A percentile compares a stretch with the other conserved stretches of the same genome.
Conservation (phyloP, 148 eudicot genomes). For the Hydrangea macrophylla region DNA sequence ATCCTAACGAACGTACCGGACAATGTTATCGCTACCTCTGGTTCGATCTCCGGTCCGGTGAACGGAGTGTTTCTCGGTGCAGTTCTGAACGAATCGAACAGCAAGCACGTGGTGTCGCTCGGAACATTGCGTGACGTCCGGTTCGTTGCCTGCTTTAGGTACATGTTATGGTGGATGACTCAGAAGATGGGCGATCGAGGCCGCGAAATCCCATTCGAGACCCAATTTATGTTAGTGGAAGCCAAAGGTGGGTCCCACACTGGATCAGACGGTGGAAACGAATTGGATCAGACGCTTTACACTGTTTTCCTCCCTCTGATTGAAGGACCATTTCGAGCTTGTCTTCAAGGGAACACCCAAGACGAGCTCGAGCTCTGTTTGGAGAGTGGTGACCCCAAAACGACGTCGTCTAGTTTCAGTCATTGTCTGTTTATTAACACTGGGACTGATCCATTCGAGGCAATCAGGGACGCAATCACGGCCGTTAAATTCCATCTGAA, state of each 20-base stretch:
- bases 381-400: conserved; percentile 69
- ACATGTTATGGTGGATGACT: conserved; percentile 92
- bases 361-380: conserved; percentile 70
- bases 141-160: conserved; percentile 72
- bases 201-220: conserved; percentile 67
- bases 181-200: conserved; percentile 75
- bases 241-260: conserved; percentile 42
- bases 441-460: conserved; percentile 62
- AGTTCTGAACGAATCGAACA: conserved; percentile 31
- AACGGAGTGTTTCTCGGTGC: conserved; percentile 73
- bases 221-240: conserved; percentile 73
- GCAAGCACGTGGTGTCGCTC: conserved; percentile 51
- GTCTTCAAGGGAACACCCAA: conserved; percentile 57
- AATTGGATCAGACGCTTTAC: conserved; percentile 36
- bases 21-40: conserved; percentile 53
- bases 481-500: conserved; percentile 65
- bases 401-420: conserved; percentile 36
- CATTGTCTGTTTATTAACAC: conserved; percentile 51
- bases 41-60: conserved; percentile 45
- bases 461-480: conserved; percentile 50
- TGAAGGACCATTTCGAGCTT: conserved; percentile 77
- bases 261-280: conserved; percentile 42
- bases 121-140: conserved; percentile 56
- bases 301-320: conserved; percentile 67
- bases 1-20: conserved; percentile 58